A percentile compares a stretch with the other conserved stretches of the same genome.
Conservation (phyloP, 768 basidiomycete genomes). For the Pisolithus marmoratus region DNA sequence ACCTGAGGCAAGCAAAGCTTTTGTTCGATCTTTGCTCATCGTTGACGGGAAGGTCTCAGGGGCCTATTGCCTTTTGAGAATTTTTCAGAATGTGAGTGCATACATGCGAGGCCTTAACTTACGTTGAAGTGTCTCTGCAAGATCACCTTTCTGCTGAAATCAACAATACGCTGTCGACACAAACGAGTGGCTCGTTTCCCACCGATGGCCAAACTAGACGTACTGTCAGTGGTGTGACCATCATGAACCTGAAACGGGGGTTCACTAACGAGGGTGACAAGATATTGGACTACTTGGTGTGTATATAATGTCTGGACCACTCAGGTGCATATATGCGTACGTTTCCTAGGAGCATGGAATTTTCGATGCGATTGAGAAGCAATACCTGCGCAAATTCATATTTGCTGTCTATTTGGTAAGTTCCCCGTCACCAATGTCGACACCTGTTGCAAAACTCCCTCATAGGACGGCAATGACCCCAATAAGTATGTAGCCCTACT, state of each 20-base stretch:
- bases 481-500: constrained; percentile 51
- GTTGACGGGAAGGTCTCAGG: constrained; percentile 31
- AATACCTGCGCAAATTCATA: constrained; percentile 79
- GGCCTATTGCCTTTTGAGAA: constrained; percentile 77
- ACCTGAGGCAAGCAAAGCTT: constrained; percentile 47
- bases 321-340: constrained; percentile 5
- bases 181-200: constrained; percentile 33
- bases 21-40: background rate
- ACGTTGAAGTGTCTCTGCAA: constrained; percentile 1
- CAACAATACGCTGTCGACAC: constrained; percentile 25
- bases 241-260: constrained; percentile 70
- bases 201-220: constrained; percentile 31
- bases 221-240: constrained; percentile 59
- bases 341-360: constrained; percentile 70
- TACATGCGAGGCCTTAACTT: background rate
- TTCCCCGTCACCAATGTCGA: constrained; percentile 3
- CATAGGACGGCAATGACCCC: constrained; percentile 77
- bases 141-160: constrained; percentile 25
- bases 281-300: constrained; percentile 74
- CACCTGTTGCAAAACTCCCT: background rate
- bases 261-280: constrained; percentile 80
- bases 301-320: constrained; percentile 21
- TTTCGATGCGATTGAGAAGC: constrained; percentile 79
- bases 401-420: constrained; percentile 80
- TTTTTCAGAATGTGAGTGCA: constrained; percentile 54